Evolutionary conservation across 345 rosid genomes (phyloP).

Genomic region (Eucalyptus cloeziana): DNA sequence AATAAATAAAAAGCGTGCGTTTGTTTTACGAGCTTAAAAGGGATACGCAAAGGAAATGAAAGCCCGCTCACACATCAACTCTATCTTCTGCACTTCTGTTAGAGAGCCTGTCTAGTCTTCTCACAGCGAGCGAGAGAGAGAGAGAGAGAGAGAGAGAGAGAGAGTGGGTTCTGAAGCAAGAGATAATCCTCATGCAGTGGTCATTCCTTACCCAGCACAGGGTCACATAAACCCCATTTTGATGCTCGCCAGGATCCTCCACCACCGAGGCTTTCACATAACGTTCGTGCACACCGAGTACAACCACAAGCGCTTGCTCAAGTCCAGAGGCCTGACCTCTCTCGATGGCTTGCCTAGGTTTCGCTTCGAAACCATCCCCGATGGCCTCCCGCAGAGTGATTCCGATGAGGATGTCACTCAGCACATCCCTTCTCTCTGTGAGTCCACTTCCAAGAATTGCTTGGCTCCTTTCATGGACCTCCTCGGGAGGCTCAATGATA

Average conservation of each 20-base stretch:
- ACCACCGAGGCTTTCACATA: neutral
- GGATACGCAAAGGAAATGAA: neutral
- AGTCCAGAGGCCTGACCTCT: neutral
- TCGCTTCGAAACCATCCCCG: neutral
- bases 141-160: neutral
- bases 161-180: neutral
- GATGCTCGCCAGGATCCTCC: neutral
- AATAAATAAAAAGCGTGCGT: neutral
- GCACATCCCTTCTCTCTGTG: neutral
- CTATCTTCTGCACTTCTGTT: neutral
- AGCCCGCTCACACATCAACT: neutral
- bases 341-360: neutral
- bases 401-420: neutral
- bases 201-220: neutral
- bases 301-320: neutral
- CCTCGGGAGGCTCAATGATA: neutral
- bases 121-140: neutral
- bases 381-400: neutral
- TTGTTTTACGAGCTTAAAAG: neutral
- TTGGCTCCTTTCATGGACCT: constrained; percentile 2
- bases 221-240: constrained; percentile 1
- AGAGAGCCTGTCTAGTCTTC: neutral
- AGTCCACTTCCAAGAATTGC: neutral
- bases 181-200: neutral
- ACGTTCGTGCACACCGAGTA: neutral